Conservation (phyloP, 352 stramenopile species). For the Phytophthora fragariaefolia region DNA sequence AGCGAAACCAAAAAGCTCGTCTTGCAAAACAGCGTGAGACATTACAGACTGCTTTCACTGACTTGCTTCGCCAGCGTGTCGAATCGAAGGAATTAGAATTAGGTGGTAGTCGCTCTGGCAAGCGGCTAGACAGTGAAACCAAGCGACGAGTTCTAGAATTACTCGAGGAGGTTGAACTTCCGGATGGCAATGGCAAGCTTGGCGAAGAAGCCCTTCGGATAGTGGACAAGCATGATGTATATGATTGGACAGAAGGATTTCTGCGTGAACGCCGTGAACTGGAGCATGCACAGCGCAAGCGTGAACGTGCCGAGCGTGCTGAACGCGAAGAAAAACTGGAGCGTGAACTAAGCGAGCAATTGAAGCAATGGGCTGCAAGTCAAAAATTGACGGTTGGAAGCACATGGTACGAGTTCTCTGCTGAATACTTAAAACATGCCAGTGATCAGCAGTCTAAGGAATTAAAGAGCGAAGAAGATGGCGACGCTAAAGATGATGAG, state of each 20-base stretch:
- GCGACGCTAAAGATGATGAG: constrained; percentile 5
- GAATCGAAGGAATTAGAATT: constrained; percentile 42
- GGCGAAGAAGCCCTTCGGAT: constrained; percentile 36
- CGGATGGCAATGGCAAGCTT: constrained; percentile 21
- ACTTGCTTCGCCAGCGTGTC: constrained; percentile 43
- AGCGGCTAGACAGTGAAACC: constrained; percentile 50
- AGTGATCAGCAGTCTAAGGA: constrained; percentile 19
- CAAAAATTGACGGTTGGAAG: constrained; percentile 35
- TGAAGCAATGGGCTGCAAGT: constrained; percentile 25
- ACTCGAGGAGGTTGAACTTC: constrained; percentile 42
- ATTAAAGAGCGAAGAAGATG: constrained; percentile 19
- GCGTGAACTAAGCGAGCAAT: constrained; percentile 38
- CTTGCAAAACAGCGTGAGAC: constrained; percentile 49
- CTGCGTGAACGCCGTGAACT: constrained; percentile 53
- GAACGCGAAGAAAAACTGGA: constrained; percentile 44
- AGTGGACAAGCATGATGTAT: constrained; percentile 65
- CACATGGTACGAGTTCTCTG: constrained; percentile 37
- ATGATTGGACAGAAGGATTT: constrained; percentile 65
- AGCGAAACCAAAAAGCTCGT: constrained; percentile 59
- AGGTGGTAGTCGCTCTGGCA: constrained; percentile 19
- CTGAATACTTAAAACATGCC: constrained; percentile 18
- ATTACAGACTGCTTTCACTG: constrained; percentile 51
- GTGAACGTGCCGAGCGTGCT: constrained; percentile 53
- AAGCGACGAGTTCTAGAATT: constrained; percentile 58
- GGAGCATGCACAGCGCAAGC: constrained; percentile 52